phyloP scores from a whole-genome alignment of 1,284 basidiomycete genomes.

The Apiotrichum siamense region DNA sequence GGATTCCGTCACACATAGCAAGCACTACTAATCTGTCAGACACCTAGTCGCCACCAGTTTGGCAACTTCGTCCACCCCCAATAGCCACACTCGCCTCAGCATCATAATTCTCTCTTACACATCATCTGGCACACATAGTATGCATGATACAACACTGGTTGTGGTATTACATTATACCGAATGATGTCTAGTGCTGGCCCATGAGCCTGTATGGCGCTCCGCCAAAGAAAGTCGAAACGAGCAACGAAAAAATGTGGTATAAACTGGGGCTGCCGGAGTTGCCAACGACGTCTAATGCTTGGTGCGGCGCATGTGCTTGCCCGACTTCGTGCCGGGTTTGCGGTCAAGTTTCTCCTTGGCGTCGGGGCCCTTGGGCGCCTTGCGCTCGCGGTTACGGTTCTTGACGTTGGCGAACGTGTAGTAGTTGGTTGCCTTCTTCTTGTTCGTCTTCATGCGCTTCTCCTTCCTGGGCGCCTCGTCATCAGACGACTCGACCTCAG shows the following conservation, averaged over 20 bases:
- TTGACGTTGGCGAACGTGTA: constrained; percentile 82
- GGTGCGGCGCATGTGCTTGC: neutral
- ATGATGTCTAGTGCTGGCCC: constrained; percentile 5
- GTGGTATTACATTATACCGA: constrained; percentile 13
- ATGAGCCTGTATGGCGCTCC: neutral
- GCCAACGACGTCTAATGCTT: constrained; percentile 7
- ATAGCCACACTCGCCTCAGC: no score
- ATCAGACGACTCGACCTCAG: constrained; percentile 22
- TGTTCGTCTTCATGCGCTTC: constrained; percentile 81
- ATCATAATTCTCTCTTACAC: no score
- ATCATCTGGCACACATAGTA: constrained; percentile 8
- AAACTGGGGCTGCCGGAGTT: no score
- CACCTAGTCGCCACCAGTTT: no score
- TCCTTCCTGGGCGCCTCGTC: constrained; percentile 53
- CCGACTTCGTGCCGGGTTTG: constrained; percentile 1
- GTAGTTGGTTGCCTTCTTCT: constrained; percentile 89
- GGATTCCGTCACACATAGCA: neutral
- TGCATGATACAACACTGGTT: constrained; percentile 19
- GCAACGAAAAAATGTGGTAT: neutral
- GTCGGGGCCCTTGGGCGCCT: constrained; percentile 32
- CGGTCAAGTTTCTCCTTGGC: constrained; percentile 1
- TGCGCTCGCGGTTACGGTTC: constrained; percentile 61
- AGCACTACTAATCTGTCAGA: neutral
- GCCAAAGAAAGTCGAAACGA: neutral
- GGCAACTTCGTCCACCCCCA: no score